Percentiles rank a stretch among this genome's conserved stretches.
Conservation (phyloP, 441 rosid species). For the Rhodomyrtus psidioides region DNA sequence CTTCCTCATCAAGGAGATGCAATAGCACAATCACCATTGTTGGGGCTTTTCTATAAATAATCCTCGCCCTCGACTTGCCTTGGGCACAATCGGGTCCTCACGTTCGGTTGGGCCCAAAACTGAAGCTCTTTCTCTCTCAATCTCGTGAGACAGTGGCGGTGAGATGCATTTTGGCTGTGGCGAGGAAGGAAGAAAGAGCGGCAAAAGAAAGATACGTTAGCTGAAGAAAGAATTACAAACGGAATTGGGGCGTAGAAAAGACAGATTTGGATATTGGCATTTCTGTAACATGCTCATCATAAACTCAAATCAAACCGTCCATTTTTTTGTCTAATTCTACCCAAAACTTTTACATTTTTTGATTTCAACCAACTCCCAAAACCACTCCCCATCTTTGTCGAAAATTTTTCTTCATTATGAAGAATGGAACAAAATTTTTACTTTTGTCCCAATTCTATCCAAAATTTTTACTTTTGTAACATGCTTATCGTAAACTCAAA, state of each 20-base stretch:
- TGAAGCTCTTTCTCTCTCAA: neutral
- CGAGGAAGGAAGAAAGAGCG: neutral
- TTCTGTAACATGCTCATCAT: too few relatives aligned
- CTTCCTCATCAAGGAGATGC: neutral
- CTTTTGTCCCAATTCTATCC: too few relatives aligned
- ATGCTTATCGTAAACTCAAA: too few relatives aligned
- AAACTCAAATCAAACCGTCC: too few relatives aligned
- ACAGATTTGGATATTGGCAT: too few relatives aligned
- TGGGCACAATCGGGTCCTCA: neutral
- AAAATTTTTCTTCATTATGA: too few relatives aligned
- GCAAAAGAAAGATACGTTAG: neutral
- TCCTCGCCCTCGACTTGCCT: neutral
- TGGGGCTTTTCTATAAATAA: neutral
- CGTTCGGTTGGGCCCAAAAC: neutral
- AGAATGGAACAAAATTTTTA: too few relatives aligned
- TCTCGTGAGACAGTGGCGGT: neutral
- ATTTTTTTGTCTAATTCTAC: too few relatives aligned
- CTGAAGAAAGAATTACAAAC: neutral
- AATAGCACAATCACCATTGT: neutral
- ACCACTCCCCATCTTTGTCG: too few relatives aligned
- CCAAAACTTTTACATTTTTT: too few relatives aligned
- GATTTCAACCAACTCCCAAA: too few relatives aligned
- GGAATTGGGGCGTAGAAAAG: fast-evolving
- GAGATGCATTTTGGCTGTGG: neutral
- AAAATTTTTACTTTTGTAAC: too few relatives aligned